A percentile compares a stretch with the other conserved stretches of the same genome.
These are phyloP conservation scores for Pholiota conissans DNA, from an alignment of 768 basidiomycete genomes.

Conservation along the genomic window DNA sequence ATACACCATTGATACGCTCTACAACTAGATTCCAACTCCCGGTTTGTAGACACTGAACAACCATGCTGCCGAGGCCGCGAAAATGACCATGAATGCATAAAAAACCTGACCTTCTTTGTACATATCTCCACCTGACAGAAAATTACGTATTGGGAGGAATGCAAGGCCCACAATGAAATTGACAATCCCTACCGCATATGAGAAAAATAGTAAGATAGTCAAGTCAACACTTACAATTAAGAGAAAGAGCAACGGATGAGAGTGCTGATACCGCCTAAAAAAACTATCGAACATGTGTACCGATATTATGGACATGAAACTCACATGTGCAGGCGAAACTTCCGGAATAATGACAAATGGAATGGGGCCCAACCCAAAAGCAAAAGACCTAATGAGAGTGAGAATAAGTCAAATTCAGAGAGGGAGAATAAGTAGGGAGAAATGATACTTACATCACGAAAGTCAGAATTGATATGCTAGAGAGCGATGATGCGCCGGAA, in stretches of 20 bases:
- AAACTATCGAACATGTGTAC: constrained; percentile 1
- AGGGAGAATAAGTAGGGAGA: neutral
- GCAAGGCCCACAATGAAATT: constrained; percentile 85
- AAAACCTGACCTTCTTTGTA: constrained; percentile 85
- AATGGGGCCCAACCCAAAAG: constrained; percentile 86
- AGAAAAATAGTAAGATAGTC: neutral
- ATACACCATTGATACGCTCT: neutral
- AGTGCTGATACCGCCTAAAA: constrained; percentile 75
- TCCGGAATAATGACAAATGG: constrained; percentile 94
- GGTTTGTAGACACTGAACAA: constrained; percentile 40
- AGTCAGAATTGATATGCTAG: constrained; percentile 72
- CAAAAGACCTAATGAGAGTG: constrained; percentile 85
- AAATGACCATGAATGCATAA: constrained; percentile 71
- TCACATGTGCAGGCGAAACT: constrained; percentile 76
- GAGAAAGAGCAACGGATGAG: constrained; percentile 71
- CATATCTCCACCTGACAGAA: constrained; percentile 60
- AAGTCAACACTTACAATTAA: constrained; percentile 55
- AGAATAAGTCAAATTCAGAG: neutral
- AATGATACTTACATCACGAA: constrained; percentile 73
- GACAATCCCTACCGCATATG: constrained; percentile 58
- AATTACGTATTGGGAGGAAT: constrained; percentile 83
- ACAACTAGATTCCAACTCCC: neutral
- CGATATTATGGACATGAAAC: constrained; percentile 22
- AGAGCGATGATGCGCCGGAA: constrained; percentile 53
- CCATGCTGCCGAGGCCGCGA: constrained; percentile 40